These are phyloP conservation scores for Caryocar brasiliense DNA, from an alignment of 441 rosid species.

Conservation along the genomic window DNA sequence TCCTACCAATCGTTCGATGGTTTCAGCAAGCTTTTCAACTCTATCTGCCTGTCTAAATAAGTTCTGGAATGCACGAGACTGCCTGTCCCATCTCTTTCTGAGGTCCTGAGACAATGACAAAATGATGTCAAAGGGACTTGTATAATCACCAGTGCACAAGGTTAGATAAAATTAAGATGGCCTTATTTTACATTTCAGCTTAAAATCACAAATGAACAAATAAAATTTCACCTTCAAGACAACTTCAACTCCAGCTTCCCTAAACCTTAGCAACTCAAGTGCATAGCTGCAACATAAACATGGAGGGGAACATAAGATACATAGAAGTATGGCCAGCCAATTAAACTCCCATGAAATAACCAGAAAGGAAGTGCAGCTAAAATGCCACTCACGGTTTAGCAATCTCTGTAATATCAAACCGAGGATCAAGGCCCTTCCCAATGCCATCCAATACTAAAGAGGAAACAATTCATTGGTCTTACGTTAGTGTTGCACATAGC, in stretches of 20 bases:
- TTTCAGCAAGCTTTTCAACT: constrained; percentile 85
- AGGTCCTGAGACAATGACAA: constrained; percentile 50
- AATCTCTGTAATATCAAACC: constrained; percentile 94
- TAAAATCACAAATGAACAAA: not conserved
- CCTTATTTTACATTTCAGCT: constrained; percentile 32
- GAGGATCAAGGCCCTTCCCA: constrained; percentile 99
- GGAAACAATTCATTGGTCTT: not conserved
- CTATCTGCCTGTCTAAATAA: constrained; percentile 95
- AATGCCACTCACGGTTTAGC: constrained; percentile 79
- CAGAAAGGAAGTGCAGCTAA: not conserved
- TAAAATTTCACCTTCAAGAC: constrained; percentile 42
- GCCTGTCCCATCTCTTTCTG: constrained; percentile 90
- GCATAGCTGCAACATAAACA: constrained; percentile 60
- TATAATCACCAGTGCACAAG: not conserved
- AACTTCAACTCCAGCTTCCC: constrained; percentile 97
- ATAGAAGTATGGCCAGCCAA: not conserved
- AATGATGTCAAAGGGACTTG: constrained; percentile 6
- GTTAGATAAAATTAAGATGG: constrained; percentile 5
- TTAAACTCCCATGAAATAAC: not conserved
- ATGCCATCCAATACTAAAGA: constrained; percentile 89
- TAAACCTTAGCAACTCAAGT: constrained; percentile 75
- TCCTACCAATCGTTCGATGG: constrained; percentile 76
- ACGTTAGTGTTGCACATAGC: constrained; percentile 3
- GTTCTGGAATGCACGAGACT: constrained; percentile 84
- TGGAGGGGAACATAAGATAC: constrained; percentile 14